Conservation (phyloP, 2,329 filamentous ascomycete genomes). For the Fusarium buharicum region DNA sequence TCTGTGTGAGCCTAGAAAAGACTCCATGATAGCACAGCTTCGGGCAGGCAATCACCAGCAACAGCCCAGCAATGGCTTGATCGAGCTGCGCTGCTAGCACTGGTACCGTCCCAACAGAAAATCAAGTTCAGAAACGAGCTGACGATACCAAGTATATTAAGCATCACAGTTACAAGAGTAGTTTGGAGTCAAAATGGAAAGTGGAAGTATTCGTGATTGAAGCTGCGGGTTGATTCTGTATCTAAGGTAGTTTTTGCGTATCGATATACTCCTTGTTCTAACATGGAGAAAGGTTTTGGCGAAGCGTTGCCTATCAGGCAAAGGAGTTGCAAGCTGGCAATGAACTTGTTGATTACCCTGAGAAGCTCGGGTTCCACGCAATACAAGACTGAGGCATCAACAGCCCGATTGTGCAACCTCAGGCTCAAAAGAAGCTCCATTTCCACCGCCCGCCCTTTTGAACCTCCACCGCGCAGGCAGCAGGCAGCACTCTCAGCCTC, state of each 20-base stretch:
- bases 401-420: neutral
- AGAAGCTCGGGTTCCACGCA: neutral
- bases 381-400: neutral
- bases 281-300: neutral
- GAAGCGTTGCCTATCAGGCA: neutral
- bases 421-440: neutral
- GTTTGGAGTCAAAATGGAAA: too few species aligned
- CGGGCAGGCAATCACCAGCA: neutral
- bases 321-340: neutral
- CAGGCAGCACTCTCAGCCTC: conserved; percentile 28
- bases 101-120: neutral
- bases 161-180: too few species aligned
- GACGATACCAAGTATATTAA: neutral
- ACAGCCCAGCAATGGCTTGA: too few species aligned
- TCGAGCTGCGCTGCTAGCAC: too few species aligned
- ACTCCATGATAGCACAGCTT: too few species aligned
- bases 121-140: neutral
- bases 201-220: neutral
- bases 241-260: neutral
- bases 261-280: neutral
- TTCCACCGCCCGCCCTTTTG: neutral
- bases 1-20: too few species aligned
- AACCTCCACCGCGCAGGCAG: neutral
- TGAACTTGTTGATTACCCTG: neutral
- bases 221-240: neutral